Evolutionary conservation across 164 flowering plant species (phyloP).

Genomic region (Dillenia suffruticosa): DNA sequence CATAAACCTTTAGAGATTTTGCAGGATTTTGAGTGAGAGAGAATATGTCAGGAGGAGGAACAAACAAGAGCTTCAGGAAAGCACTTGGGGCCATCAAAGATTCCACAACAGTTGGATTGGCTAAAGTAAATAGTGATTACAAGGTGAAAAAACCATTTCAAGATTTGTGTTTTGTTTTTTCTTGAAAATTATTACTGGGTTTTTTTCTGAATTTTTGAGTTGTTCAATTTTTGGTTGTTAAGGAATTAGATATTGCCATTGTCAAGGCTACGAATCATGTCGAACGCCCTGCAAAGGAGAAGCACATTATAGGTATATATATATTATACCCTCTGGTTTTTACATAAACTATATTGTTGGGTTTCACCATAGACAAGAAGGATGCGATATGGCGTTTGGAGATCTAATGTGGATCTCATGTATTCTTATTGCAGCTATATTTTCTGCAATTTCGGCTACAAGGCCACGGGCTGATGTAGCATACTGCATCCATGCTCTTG

Average conservation of each 20-base stretch:
- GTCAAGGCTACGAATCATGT: constrained; percentile 82
- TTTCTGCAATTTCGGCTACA: constrained; percentile 77
- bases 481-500: constrained; percentile 92
- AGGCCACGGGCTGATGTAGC: constrained; percentile 98
- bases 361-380: too few relatives aligned
- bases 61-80: constrained; percentile 82
- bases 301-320: constrained; percentile 54
- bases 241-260: constrained; percentile 87
- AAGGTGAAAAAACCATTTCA: constrained; percentile 43
- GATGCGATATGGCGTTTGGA: too few relatives aligned
- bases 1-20: constrained; percentile 5
- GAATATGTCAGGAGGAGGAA: constrained; percentile 81
- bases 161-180: not conserved
- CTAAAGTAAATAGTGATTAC: constrained; percentile 94
- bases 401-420: not conserved
- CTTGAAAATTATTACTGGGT: not conserved
- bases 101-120: constrained; percentile 89
- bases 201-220: constrained; percentile 5
- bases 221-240: constrained; percentile 5
- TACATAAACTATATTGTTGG: too few relatives aligned
- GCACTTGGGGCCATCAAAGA: constrained; percentile 95
- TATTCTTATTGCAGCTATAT: constrained; percentile 55
- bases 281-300: constrained; percentile 85
- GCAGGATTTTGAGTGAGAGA: constrained; percentile 26
- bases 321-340: too few relatives aligned